Percentiles rank a stretch among this genome's conserved stretches.
Evolutionary conservation across 2,329 filamentous ascomycete species (phyloP).

Genomic region (Paecilomyces sp.): DNA sequence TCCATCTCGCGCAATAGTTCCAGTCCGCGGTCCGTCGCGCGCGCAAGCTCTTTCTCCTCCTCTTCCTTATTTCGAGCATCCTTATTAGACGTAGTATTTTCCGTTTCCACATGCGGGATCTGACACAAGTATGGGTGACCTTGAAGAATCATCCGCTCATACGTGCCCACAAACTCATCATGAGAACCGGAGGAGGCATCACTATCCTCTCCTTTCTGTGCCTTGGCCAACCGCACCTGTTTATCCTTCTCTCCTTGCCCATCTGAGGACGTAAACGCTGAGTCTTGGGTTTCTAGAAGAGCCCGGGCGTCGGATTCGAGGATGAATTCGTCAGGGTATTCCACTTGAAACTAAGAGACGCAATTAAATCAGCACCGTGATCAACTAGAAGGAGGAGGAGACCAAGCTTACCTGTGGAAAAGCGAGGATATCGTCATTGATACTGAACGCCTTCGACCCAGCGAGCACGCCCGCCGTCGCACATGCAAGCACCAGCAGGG

Average conservation of each 20-base stretch:
- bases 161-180: slow-evolving; percentile 30
- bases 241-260: slow-evolving; percentile 52
- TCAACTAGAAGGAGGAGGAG: neutral
- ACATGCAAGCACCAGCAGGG: slow-evolving; percentile 25
- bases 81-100: slow-evolving; percentile 60
- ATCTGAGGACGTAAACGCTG: slow-evolving; percentile 37
- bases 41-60: slow-evolving; percentile 70
- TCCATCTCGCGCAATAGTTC: slow-evolving; percentile 72
- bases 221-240: neutral
- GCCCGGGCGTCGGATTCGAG: slow-evolving; percentile 62
- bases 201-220: slow-evolving; percentile 17
- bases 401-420: slow-evolving; percentile 65
- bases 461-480: slow-evolving; percentile 35
- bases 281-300: slow-evolving; percentile 34
- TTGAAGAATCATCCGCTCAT: slow-evolving; percentile 68
- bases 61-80: slow-evolving; percentile 50
- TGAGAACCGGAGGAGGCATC: slow-evolving; percentile 1
- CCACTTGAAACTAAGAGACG: slow-evolving; percentile 66
- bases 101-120: slow-evolving; percentile 62
- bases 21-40: slow-evolving; percentile 71
- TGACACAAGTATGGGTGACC: slow-evolving; percentile 74
- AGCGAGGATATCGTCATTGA: slow-evolving; percentile 80
- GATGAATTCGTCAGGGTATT: slow-evolving; percentile 66
- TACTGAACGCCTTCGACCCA: slow-evolving; percentile 63
- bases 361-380: slow-evolving; percentile 1